Percentiles rank a stretch among this genome's conserved stretches.
Evolutionary conservation across 2,329 filamentous ascomycete species (phyloP).

Genomic region (Lasiodiplodia sp.): DNA sequence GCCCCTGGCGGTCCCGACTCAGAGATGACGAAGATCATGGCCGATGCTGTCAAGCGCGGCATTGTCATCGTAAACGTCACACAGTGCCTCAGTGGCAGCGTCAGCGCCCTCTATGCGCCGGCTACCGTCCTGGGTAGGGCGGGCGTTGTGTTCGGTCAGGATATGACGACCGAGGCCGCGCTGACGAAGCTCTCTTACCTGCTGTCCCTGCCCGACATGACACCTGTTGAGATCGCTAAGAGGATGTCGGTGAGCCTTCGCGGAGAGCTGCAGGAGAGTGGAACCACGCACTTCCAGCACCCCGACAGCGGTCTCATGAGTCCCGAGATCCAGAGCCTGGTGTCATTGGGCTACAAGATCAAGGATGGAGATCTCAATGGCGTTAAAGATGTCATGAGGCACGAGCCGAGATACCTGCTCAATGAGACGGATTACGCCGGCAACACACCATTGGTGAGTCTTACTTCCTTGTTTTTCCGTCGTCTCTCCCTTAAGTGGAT

Average conservation of each 20-base stretch:
- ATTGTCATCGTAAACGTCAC: conserved; percentile 91
- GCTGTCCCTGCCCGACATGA: conserved; percentile 71
- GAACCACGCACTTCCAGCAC: conserved; percentile 77
- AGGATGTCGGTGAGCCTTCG: conserved; percentile 78
- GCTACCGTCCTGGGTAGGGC: conserved; percentile 75
- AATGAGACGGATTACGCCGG: conserved; percentile 82
- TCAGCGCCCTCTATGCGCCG: conserved; percentile 51
- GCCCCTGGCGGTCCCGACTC: conserved; percentile 83
- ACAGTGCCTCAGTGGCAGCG: conserved; percentile 71
- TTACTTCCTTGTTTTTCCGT: conserved; percentile 8
- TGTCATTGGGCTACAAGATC: conserved; percentile 81
- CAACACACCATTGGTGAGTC: conserved; percentile 68
- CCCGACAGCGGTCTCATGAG: conserved; percentile 65
- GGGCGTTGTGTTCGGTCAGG: conserved; percentile 87
- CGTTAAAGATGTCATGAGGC: conserved; percentile 71
- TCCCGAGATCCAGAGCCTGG: conserved; percentile 70
- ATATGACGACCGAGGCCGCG: conserved; percentile 88
- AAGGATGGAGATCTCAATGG: conserved; percentile 71
- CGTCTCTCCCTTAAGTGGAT: conserved; percentile 7
- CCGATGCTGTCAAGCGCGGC: conserved; percentile 77
- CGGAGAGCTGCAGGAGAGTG: conserved; percentile 83
- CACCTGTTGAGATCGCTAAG: conserved; percentile 69
- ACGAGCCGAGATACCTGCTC: conserved; percentile 71
- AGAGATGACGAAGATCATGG: conserved; percentile 78
- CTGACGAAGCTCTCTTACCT: conserved; percentile 91